Conservation (phyloP, 192 early-diverging fungal species). For the Coemansia sp. region DNA sequence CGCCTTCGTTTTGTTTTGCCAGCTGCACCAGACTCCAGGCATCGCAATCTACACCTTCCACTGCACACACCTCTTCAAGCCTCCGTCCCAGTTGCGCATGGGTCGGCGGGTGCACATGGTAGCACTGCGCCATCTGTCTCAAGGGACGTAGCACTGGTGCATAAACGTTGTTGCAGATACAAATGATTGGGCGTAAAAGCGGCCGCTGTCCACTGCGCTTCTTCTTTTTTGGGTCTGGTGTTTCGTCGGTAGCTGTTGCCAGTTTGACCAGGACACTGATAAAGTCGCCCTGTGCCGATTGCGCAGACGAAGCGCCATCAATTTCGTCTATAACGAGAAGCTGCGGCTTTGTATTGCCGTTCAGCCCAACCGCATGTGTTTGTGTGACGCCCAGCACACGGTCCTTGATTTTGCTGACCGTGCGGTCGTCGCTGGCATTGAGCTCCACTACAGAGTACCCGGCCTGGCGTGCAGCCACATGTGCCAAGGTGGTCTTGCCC, state of each 20-base stretch:
- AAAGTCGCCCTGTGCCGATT: conserved; percentile 72
- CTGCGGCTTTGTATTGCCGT: conserved; percentile 63
- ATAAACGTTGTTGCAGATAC: conserved; percentile 97
- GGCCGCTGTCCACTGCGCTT: conserved; percentile 26
- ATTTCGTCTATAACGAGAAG: conserved; percentile 94
- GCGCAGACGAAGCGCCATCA: conserved; percentile 77
- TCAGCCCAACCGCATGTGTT: conserved; percentile 63
- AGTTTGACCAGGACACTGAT: conserved; percentile 75
- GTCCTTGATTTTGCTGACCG: conserved; percentile 65
- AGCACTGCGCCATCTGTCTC: conserved; percentile 68
- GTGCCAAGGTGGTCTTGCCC: conserved; percentile 96
- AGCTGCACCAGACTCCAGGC: conserved; percentile 70
- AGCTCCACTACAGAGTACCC: conserved; percentile 92
- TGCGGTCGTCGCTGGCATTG: conserved; percentile 98
- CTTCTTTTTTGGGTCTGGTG: too few species aligned
- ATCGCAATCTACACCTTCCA: conserved; percentile 71
- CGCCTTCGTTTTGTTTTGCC: conserved; percentile 75
- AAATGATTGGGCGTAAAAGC: conserved; percentile 90
- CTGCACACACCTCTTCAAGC: conserved; percentile 74
- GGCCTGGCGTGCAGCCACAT: conserved; percentile 83
- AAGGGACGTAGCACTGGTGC: conserved; percentile 83
- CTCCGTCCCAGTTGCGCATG: conserved; percentile 64
- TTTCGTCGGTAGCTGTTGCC: conserved; percentile 22
- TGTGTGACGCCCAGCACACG: conserved; percentile 75
- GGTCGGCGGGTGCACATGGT: conserved; percentile 66